phyloP scores from a whole-genome alignment of 2,329 filamentous ascomycete species.

The Monosporascus sp. region DNA sequence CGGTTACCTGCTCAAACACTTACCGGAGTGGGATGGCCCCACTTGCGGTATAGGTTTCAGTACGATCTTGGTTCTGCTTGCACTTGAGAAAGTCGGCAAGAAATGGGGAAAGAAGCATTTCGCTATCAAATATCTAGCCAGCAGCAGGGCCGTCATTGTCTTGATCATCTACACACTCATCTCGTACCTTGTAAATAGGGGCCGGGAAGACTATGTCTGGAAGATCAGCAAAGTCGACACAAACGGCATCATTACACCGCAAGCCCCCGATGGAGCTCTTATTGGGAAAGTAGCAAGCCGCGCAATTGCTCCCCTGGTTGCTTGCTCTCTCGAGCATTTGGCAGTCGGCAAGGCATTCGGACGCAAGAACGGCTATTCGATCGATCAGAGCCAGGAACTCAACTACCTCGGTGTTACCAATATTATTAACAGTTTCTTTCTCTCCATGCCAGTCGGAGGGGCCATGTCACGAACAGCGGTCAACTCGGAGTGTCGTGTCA shows the following conservation, averaged over 20 bases:
- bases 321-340: slow-evolving; percentile 57
- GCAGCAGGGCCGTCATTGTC: slow-evolving; percentile 55
- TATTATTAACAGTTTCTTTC: slow-evolving; percentile 61
- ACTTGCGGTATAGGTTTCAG: slow-evolving; percentile 56
- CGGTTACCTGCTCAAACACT: slow-evolving; percentile 50
- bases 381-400: slow-evolving; percentile 61
- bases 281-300: slow-evolving; percentile 48
- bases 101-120: slow-evolving; percentile 55
- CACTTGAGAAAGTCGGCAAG: slow-evolving; percentile 53
- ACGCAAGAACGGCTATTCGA: slow-evolving; percentile 55
- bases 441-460: slow-evolving; percentile 57
- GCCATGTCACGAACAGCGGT: slow-evolving; percentile 65
- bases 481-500: slow-evolving; percentile 59
- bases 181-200: slow-evolving; percentile 57
- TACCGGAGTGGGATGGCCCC: slow-evolving; percentile 52
- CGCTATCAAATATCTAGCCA: slow-evolving; percentile 52
- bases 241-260: slow-evolving; percentile 47
- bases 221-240: slow-evolving; percentile 53
- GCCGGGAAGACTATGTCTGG: slow-evolving; percentile 47
- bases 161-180: slow-evolving; percentile 59
- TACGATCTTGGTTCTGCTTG: slow-evolving; percentile 49
- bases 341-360: slow-evolving; percentile 61
- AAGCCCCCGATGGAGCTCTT: slow-evolving; percentile 40
- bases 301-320: slow-evolving; percentile 57
- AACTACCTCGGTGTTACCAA: slow-evolving; percentile 59